Evolutionary conservation across 2,329 filamentous ascomycete species (phyloP).

Genomic region (Neocucurbitaria cava): DNA sequence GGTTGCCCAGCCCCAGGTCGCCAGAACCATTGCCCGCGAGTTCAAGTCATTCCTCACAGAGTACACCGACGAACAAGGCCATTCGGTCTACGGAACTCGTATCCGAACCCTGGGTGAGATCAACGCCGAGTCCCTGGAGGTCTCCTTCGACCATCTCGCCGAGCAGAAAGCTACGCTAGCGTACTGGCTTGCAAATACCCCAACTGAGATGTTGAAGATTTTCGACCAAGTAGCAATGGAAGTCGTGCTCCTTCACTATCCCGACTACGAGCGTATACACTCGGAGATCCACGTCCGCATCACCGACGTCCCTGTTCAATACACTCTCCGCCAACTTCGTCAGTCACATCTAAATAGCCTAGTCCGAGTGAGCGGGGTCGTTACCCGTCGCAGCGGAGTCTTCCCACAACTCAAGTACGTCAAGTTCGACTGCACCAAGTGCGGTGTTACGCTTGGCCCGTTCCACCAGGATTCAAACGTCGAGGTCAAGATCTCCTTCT

Average conservation of each 20-base stretch:
- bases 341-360: conserved; percentile 96
- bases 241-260: conserved; percentile 92
- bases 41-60: conserved; percentile 98
- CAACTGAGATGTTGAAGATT: conserved; percentile 91
- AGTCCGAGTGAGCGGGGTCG: conserved; percentile 91
- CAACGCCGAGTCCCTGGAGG: conserved; percentile 94
- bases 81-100: conserved; percentile 92
- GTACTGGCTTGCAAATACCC: conserved; percentile 95
- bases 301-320: conserved; percentile 90
- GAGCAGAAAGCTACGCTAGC: conserved; percentile 91
- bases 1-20: conserved; percentile 88
- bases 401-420: conserved; percentile 99
- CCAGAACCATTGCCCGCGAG: conserved; percentile 91
- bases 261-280: conserved; percentile 96
- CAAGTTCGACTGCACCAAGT: conserved; percentile 97
- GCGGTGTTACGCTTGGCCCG: conserved; percentile 86
- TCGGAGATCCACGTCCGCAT: conserved; percentile 98
- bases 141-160: conserved; percentile 92
- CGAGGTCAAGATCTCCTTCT: conserved; percentile 95
- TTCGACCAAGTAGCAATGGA: conserved; percentile 98
- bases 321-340: conserved; percentile 91
- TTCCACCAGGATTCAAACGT: conserved; percentile 98
- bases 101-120: conserved; percentile 96
- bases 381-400: conserved; percentile 91
- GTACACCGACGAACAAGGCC: conserved; percentile 87